Base-by-base conservation (phyloP, 352 stramenopile genomes). In the Globisporangium polare region DNA sequence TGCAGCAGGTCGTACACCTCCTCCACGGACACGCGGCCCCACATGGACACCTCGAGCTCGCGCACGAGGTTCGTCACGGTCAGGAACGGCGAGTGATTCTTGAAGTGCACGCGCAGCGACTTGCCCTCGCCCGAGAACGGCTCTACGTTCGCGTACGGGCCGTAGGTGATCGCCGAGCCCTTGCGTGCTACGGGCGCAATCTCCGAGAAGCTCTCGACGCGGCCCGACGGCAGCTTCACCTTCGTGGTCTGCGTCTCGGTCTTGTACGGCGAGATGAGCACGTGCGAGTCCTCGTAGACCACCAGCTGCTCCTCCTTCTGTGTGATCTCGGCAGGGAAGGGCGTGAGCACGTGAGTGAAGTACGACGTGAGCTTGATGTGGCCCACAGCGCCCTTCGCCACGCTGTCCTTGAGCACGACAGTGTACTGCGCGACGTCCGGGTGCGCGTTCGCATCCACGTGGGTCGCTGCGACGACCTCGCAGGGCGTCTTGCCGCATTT, bases 31-130 rank as follows among this genome's bases (percentile, higher is more conserved):
- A 96, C 86, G 62, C 84, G 83, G 27, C 88, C 88, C 88, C 88
- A 96, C 83, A 95, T 92, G 37, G 85, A 95, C 58, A 96, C 83
- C 80, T 96, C 87, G 58, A 96, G 79, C 66, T 96, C 88, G 59
- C 87, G 88, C 20, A 86, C 81, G 22, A 96, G 74, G 53, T 83
- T 88, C 24, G 82, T 92, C 17, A 94, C 77, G 13, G 87, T 96
- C 61, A 94, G 60, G 68, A 96, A 96, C 29, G 88, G 88, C 46
- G 77, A 69, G 71, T 96, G 80, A 67, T 92, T 94, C 74, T 93
- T 91, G 63, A 84, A 96, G 67, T 96, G 88, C 45, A 96, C 70
- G 33, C 65, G 72, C 47, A 91, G 55, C 46, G 69, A 72, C 42
- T 74, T 74, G 45, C 53, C 49, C 3, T 67, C 54, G 10, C 66